Base-by-base conservation (phyloP, 176 grass and related monocot genomes). In the Oryza rufipogon region DNA sequence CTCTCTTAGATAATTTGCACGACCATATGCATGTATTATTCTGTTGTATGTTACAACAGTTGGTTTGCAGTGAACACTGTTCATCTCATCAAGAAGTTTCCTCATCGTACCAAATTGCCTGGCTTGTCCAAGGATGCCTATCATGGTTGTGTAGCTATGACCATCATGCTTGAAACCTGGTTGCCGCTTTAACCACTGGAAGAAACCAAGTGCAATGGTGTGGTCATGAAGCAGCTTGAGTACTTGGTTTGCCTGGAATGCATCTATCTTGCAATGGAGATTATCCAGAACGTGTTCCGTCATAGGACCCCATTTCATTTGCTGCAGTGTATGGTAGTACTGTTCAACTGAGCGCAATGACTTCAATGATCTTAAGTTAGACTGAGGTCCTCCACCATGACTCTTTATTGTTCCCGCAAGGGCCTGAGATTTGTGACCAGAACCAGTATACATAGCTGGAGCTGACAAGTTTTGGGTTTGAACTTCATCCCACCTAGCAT, bases 81-180 rank as follows among this genome's bases (percentile, higher is more conserved):
- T 86, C 96, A 96, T 98, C 74, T 98, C 91, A 83, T 95, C 86
- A 41, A 96, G 88, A 83, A 98, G 87, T 25, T 91, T 87, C 47
- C 90, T 98, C 91, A 98, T 89, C 16, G 71, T 66, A 78, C 77
- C 91, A 66, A 98, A 93, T 66, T 98, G 91, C 42, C 67, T 98
- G 36, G 93, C 89, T 73, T 95, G 96, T 67, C 96, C 96, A 81
- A 98, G 87, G 72, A 98, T 94, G 49, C 96, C 96, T 70, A 98
- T 98, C 91, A 95, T 94, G 48, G 93, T 98, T 44, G 96, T 98
- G 83, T 98, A 98, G 66, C 93, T 94, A 88, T 98, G 91, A 71
- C 87, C 89, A 87, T 98, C 96, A 25, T 98, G 96, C 76, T 89
- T 98, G 81, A 98, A 98, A 30, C 93, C 93, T 63, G 89, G 88